Evolutionary conservation across 73 alveolate genomes (phyloP).

Genomic region (Tetrahymena malaccensis): DNA sequence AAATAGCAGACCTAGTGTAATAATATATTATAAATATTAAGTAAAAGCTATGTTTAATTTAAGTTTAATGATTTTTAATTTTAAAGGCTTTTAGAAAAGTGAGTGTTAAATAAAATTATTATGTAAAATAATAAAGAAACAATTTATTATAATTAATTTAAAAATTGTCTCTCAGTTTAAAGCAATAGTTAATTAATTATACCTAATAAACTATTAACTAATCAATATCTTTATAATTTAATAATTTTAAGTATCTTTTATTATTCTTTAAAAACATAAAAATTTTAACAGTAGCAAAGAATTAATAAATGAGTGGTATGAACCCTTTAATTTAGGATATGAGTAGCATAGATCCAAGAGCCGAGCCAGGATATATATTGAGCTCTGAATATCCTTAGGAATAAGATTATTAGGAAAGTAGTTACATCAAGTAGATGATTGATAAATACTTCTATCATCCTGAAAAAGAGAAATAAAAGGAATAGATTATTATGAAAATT

Average conservation of each 20-base stretch:
- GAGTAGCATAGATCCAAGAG: not conserved
- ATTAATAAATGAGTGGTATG: not conserved
- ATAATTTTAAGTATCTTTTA: not conserved
- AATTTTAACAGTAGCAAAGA: not conserved
- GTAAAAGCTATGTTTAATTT: no score
- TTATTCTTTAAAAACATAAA: no score
- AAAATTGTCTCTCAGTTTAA: not conserved
- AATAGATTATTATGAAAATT: not conserved
- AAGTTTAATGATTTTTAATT: no score
- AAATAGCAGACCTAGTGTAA: no score
- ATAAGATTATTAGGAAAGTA: not conserved
- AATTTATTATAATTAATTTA: no score
- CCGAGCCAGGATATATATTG: not conserved
- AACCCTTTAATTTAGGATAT: not conserved
- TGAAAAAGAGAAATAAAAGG: not conserved
- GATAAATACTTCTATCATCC: not conserved
- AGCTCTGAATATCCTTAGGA: not conserved
- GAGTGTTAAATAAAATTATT: no score
- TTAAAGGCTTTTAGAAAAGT: no score
- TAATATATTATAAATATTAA: no score
- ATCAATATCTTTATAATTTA: not conserved
- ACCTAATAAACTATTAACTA: no score
- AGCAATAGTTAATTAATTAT: no score
- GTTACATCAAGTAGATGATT: not conserved
- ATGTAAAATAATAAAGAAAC: no score